Conservation (phyloP, 148 eudicot genomes). For the Amaranthus palmeri region DNA sequence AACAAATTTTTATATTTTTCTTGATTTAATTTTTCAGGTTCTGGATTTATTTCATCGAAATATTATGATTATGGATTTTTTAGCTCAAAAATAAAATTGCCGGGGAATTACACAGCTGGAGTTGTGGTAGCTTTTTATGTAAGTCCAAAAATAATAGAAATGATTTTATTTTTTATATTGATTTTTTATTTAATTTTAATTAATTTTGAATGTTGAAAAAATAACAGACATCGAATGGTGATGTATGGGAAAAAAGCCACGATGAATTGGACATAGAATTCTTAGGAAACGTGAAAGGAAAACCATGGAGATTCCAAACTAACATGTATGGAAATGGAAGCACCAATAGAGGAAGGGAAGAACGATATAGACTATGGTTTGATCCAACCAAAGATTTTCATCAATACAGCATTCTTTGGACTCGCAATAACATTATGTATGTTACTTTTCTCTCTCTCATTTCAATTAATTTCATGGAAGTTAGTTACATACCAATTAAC, state of each 20-base stretch:
- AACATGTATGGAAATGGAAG: slow-evolving; percentile 78
- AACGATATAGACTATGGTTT: slow-evolving; percentile 66
- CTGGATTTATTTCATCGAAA: slow-evolving; percentile 79
- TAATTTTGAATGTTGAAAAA: background rate
- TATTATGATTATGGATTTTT: slow-evolving; percentile 82
- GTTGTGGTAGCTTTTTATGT: slow-evolving; percentile 86
- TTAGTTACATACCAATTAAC: too few relatives aligned
- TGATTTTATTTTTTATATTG: background rate
- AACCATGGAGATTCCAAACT: slow-evolving; percentile 77
- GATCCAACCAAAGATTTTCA: slow-evolving; percentile 68
- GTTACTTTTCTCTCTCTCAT: slow-evolving; percentile 11
- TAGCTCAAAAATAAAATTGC: slow-evolving; percentile 75
- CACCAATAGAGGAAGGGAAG: slow-evolving; percentile 65
- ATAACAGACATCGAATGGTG: slow-evolving; percentile 60
- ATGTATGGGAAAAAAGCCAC: slow-evolving; percentile 55
- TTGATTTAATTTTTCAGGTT: slow-evolving; percentile 34
- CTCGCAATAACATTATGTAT: slow-evolving; percentile 52
- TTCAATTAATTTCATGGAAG: too few relatives aligned
- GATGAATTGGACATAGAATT: slow-evolving; percentile 78
- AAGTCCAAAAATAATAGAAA: slow-evolving; percentile 18
- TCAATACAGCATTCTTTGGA: slow-evolving; percentile 76
- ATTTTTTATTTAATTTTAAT: background rate
- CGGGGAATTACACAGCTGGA: slow-evolving; percentile 68
- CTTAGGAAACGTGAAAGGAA: slow-evolving; percentile 53
- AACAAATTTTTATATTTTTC: too few relatives aligned